A percentile compares a stretch with the other conserved stretches of the same genome.
Evolutionary conservation across 2,329 filamentous ascomycete genomes (phyloP).

Genomic region (Pseudogymnoascus sp.): DNA sequence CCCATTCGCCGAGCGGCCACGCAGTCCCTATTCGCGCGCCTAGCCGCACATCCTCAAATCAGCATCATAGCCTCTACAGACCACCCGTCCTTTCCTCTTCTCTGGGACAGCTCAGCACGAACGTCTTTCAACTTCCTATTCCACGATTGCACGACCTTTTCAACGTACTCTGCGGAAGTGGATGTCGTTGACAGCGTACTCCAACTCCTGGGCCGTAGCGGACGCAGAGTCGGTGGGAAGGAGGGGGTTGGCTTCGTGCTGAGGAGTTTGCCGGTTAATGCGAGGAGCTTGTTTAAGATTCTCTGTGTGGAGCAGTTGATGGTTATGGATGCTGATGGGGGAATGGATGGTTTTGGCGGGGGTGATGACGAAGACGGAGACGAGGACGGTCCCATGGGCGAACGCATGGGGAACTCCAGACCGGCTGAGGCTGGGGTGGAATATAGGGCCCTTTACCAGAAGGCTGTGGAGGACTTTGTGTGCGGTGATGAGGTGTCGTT

Average conservation of each 20-base stretch:
- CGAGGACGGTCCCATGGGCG: slow-evolving; percentile 23
- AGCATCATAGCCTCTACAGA: slow-evolving; percentile 74
- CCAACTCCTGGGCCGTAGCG: slow-evolving; percentile 72
- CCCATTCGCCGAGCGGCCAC: slow-evolving; percentile 62
- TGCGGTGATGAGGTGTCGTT: slow-evolving; percentile 96
- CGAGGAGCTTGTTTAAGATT: slow-evolving; percentile 75
- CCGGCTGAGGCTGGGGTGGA: slow-evolving; percentile 58
- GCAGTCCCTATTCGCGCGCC: slow-evolving; percentile 65
- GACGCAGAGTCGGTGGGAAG: slow-evolving; percentile 72
- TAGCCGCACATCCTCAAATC: slow-evolving; percentile 66
- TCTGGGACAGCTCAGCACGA: slow-evolving; percentile 84
- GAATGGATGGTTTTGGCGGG: slow-evolving; percentile 31
- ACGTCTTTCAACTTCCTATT: slow-evolving; percentile 80
- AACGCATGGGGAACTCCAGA: slow-evolving; percentile 9
- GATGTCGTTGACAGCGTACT: slow-evolving; percentile 88
- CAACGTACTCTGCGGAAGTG: slow-evolving; percentile 62
- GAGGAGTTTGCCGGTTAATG: slow-evolving; percentile 84
- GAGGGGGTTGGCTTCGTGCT: slow-evolving; percentile 90
- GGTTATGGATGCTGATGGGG: slow-evolving; percentile 52
- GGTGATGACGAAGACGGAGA: slow-evolving; percentile 40
- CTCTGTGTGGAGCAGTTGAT: slow-evolving; percentile 78
- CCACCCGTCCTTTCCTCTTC: slow-evolving; percentile 74
- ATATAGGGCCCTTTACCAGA: slow-evolving; percentile 86
- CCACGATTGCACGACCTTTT: slow-evolving; percentile 90
- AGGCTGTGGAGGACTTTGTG: slow-evolving; percentile 93